These are phyloP conservation scores for Lepidium sativum DNA, from an alignment of 345 rosid species.

Conservation along the genomic window DNA sequence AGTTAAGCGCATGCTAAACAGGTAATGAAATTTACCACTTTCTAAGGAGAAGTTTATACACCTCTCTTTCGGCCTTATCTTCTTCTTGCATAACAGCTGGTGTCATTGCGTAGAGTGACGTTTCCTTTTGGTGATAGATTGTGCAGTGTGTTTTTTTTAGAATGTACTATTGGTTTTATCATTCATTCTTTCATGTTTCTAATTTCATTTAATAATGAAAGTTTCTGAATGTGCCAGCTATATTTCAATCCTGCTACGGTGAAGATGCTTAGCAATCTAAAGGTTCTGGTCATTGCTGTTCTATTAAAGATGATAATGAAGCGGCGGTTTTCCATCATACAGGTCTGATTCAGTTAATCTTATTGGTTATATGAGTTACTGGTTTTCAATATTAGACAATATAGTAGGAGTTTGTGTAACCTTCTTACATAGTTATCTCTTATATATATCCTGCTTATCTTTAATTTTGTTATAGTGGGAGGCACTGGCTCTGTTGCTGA, in stretches of 20 bases:
- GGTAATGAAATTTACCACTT: not conserved
- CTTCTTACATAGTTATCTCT: not conserved
- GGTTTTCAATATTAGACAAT: not conserved
- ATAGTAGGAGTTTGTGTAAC: not conserved
- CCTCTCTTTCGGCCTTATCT: not conserved
- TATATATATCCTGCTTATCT: not conserved
- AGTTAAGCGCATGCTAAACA: not conserved
- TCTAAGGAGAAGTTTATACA: not conserved
- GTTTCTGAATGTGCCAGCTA: slow-evolving; percentile 47
- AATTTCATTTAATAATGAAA: not conserved
- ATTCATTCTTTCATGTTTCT: not conserved
- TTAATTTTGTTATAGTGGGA: slow-evolving; percentile 65
- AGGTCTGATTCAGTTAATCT: slow-evolving; percentile 36
- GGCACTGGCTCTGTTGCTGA: slow-evolving; percentile 86
- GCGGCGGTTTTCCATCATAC: slow-evolving; percentile 83
- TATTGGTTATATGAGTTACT: not conserved
- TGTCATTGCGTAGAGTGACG: not conserved
- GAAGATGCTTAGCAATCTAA: slow-evolving; percentile 97
- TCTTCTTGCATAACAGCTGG: not conserved
- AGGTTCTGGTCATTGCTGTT: slow-evolving; percentile 94
- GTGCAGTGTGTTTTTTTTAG: not conserved
- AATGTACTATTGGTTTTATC: not conserved
- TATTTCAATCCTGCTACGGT: slow-evolving; percentile 99
- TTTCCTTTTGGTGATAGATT: not conserved
- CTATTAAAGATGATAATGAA: slow-evolving; percentile 80